phyloP scores from a whole-genome alignment of 2,329 filamentous ascomycete genomes.

The Epichloe sp. region DNA sequence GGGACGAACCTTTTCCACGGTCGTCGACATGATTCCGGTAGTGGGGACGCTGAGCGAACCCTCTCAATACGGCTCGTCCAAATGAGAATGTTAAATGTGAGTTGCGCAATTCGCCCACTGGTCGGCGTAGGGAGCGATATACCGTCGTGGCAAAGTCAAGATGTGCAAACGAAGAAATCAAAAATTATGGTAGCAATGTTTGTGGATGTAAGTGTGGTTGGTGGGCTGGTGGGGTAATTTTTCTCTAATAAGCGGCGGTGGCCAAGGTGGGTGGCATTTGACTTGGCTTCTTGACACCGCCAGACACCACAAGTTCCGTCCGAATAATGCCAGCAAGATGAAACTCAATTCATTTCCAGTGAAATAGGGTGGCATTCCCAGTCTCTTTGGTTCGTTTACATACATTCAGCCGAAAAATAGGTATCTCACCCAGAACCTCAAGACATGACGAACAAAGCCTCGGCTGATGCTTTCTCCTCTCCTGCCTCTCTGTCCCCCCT shows the following conservation, averaged over 20 bases:
- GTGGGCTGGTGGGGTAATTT: slow-evolving; percentile 24
- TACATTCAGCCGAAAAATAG: slow-evolving; percentile 6
- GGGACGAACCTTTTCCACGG: slow-evolving; percentile 73
- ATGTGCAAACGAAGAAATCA: not conserved
- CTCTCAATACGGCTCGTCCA: not conserved
- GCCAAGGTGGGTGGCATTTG: not conserved
- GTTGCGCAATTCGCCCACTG: not conserved
- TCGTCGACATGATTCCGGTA: slow-evolving; percentile 70
- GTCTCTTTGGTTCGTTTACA: slow-evolving; percentile 1
- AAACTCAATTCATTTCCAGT: slow-evolving; percentile 20
- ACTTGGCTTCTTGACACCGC: not conserved
- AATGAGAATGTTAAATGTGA: not conserved
- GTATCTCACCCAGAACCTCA: slow-evolving; percentile 8
- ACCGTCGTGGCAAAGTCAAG: not conserved
- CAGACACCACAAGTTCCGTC: not conserved
- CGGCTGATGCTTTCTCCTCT: slow-evolving; percentile 5
- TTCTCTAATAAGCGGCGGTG: slow-evolving; percentile 2
- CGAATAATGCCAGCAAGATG: not conserved
- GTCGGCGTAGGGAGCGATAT: not conserved
- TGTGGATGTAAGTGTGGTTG: slow-evolving; percentile 2
- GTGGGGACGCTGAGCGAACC: slow-evolving; percentile 1
- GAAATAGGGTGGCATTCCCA: not conserved
- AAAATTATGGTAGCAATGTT: not conserved
- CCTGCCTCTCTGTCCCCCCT: not conserved
- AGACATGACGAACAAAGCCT: slow-evolving; percentile 8